phyloP scores from a whole-genome alignment of 371 early-diverging fungal genomes.

The Dipsacomyces acuminosporus region DNA sequence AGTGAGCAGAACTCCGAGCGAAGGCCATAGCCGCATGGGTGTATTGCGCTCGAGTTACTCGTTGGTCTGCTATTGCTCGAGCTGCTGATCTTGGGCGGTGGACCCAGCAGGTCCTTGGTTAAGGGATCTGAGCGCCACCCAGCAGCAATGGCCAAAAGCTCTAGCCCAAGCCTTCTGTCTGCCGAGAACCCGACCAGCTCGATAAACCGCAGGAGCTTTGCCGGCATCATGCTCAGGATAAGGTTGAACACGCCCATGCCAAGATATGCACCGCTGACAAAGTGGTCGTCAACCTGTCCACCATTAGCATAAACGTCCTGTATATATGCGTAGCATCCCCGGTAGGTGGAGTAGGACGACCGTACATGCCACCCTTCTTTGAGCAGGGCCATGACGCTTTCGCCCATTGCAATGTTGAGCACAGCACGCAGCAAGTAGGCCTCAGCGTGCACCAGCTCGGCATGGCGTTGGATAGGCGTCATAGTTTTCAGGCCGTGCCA shows the following conservation, averaged over 20 bases:
- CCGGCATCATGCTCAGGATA: constrained; percentile 61
- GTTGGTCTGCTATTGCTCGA: not conserved
- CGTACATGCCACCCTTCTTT: constrained; percentile 71
- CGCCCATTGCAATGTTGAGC: constrained; percentile 61
- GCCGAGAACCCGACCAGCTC: constrained; percentile 73
- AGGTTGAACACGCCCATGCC: constrained; percentile 69
- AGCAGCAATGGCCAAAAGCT: constrained; percentile 54
- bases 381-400: constrained; percentile 64
- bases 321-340: constrained; percentile 54
- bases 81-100: constrained; percentile 12
- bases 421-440: constrained; percentile 63
- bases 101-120: constrained; percentile 12
- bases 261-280: constrained; percentile 65
- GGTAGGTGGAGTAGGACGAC: constrained; percentile 58
- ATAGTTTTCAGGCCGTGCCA: constrained; percentile 54
- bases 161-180: constrained; percentile 60
- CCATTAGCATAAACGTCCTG: constrained; percentile 47
- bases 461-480: constrained; percentile 63
- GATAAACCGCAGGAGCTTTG: constrained; percentile 54
- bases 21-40: constrained; percentile 49
- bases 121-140: constrained; percentile 32
- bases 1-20: constrained; percentile 64
- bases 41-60: constrained; percentile 1
- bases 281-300: constrained; percentile 58
- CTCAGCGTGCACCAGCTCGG: constrained; percentile 72